A percentile compares a stretch with the other conserved stretches of the same genome.
phyloP scores from a whole-genome alignment of 257 asterid genomes.

The Salvia miltiorrhiza region DNA sequence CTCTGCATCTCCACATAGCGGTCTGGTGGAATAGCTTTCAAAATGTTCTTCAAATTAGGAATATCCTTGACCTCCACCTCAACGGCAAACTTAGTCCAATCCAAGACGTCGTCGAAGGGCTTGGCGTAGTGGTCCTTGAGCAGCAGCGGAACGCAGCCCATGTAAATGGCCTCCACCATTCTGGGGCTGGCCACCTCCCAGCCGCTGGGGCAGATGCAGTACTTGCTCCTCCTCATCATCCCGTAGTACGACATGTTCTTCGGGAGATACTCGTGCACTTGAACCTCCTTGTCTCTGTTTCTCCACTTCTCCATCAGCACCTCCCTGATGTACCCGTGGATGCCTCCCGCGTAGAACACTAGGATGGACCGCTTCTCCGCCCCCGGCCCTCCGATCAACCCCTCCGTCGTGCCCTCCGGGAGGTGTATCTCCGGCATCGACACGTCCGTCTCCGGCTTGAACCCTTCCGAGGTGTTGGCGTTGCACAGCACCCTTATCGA shows the following conservation, averaged over 20 bases:
- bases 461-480: constrained; percentile 56
- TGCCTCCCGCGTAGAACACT: constrained; percentile 54
- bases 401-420: constrained; percentile 46
- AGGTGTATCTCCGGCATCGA: constrained; percentile 60
- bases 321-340: constrained; percentile 53
- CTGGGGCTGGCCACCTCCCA: constrained; percentile 69
- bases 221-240: constrained; percentile 56
- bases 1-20: constrained; percentile 42
- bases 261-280: constrained; percentile 46
- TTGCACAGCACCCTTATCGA: constrained; percentile 57
- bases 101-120: constrained; percentile 51
- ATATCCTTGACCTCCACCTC: constrained; percentile 35
- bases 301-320: constrained; percentile 53
- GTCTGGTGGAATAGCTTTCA: constrained; percentile 31
- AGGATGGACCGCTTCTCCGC: constrained; percentile 34
- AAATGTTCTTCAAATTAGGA: constrained; percentile 42
- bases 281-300: constrained; percentile 35
- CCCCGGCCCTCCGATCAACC: constrained; percentile 50
- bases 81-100: constrained; percentile 45
- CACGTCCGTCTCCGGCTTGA: constrained; percentile 48
- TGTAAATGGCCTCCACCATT: constrained; percentile 62
- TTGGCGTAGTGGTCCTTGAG: constrained; percentile 50
- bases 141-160: constrained; percentile 57
- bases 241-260: constrained; percentile 39
- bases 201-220: constrained; percentile 59